A percentile compares a stretch with the other conserved stretches of the same genome.
phyloP scores from a whole-genome alignment of 2,329 filamentous ascomycete genomes.

The Helicocarpus griseus region DNA sequence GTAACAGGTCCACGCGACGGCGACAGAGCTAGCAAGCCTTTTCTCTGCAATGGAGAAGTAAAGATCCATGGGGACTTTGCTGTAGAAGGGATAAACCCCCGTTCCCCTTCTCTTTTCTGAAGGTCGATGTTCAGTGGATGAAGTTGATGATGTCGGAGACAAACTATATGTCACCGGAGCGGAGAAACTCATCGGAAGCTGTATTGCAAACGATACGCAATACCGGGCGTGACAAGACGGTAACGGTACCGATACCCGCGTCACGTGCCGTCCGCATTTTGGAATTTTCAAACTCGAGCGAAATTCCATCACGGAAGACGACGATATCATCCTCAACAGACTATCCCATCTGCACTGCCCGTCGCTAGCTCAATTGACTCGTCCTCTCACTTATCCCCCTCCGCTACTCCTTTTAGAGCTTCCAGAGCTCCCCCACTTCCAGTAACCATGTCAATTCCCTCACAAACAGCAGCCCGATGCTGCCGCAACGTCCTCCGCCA shows the following conservation, averaged over 20 bases:
- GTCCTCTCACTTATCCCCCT: not conserved
- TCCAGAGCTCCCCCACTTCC: not conserved
- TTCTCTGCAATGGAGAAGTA: slow-evolving; percentile 12
- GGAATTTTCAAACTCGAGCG: not conserved
- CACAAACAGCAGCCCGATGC: slow-evolving; percentile 32
- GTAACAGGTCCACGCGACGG: slow-evolving; percentile 8
- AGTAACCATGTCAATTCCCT: slow-evolving; percentile 31
- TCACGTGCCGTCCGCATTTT: not conserved
- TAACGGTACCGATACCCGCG: not conserved
- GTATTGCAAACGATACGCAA: not conserved
- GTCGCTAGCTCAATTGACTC: not conserved
- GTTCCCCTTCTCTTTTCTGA: not conserved
- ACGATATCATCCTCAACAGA: not conserved
- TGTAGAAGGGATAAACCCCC: not conserved
- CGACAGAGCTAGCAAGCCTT: slow-evolving; percentile 9
- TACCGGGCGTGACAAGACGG: not conserved
- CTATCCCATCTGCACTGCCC: not conserved
- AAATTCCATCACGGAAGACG: not conserved
- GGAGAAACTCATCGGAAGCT: not conserved
- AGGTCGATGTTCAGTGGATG: not conserved
- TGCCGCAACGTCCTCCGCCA: slow-evolving; percentile 34
- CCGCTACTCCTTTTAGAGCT: not conserved
- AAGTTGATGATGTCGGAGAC: not conserved
- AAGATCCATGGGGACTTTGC: slow-evolving; percentile 9
- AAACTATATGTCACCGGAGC: not conserved